Base-by-base conservation (phyloP, 257 asterid genomes). In the Cruciata laevipes region DNA sequence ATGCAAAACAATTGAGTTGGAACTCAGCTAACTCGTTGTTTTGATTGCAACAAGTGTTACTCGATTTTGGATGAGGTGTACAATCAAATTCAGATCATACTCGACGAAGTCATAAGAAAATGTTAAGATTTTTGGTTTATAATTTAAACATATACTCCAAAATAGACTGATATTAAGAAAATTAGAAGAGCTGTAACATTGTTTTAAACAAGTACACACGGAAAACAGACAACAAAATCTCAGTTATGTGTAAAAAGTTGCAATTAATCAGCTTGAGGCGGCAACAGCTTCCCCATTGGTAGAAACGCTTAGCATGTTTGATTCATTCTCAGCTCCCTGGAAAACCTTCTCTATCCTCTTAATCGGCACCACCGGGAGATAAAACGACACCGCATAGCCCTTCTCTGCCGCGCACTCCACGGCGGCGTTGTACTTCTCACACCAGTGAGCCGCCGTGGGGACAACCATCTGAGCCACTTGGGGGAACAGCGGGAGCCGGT, bases 361-460 rank as follows among this genome's bases (percentile, higher is more conserved):
- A 0, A 80, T 66, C 49, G 96, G 94, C 59, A 91, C 82, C 13
- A 78, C 23, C 4, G 96, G 97, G 65, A 91, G 56, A 71, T 83
- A 91, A 69, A 11, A 37, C 77, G 88, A 83, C 76, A 66, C 70
- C 60, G 73, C 56, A 21, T 79, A 83, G 18, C 96, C 93, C 63
- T 55, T 83, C 65, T 76, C 80, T 0, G 75, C 77, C 32, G 83
- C 71, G 20, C 67, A 71, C 5, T 73, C 71, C 76, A 86, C 85
- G 5, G 74, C 70, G 33, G 73, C 85, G 24, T 91, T 91, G 64
- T 91, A 91, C 73, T 81, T 83, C 79, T 88, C 97, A 9, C 89
- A 87, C 95, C 90, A 88, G 68, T 88, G 78, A 0, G 89, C 87
- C 2, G 83, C 96, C 42, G 95, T 86, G 0, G 97, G 97, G 67